phyloP scores from a whole-genome alignment of 306 rosid species.

The Cyamopsis tetragonoloba region DNA sequence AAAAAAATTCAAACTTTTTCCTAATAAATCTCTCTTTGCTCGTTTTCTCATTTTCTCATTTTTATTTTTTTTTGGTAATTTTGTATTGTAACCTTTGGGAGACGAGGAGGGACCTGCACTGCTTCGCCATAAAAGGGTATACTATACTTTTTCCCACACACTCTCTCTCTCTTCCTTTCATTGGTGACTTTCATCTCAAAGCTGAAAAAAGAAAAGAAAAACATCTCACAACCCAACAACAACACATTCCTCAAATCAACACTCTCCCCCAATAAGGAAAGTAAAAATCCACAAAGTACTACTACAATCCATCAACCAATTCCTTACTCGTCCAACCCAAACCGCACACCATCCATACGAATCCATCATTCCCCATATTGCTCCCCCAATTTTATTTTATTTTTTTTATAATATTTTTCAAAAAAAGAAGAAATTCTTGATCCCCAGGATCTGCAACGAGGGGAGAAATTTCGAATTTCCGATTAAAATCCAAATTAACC shows the following conservation, averaged over 20 bases:
- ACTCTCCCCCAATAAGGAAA: slow-evolving; percentile 36
- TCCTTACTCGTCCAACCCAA: not conserved
- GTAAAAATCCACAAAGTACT: slow-evolving; percentile 17
- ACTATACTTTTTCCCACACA: not conserved
- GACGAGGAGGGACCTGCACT: not conserved
- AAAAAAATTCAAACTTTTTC: too few species aligned
- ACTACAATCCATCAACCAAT: not conserved
- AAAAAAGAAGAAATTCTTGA: not conserved
- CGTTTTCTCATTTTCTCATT: too few species aligned
- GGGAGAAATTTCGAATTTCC: not conserved
- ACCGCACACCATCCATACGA: not conserved
- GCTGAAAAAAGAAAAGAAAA: slow-evolving; percentile 3
- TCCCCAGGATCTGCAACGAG: slow-evolving; percentile 33
- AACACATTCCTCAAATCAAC: slow-evolving; percentile 4
- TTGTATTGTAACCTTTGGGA: not conserved
- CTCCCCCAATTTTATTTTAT: too few species aligned
- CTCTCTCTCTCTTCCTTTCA: not conserved
- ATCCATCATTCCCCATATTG: too few species aligned
- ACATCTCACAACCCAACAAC: not conserved
- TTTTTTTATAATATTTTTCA: not conserved
- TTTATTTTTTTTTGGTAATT: too few species aligned
- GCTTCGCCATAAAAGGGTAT: slow-evolving; percentile 26
- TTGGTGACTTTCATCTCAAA: slow-evolving; percentile 39
- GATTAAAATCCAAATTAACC: slow-evolving; percentile 39
- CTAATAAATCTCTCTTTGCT: too few species aligned